phyloP scores from a whole-genome alignment of 2,329 filamentous ascomycete species.

The Rutstroemia sydowiana region DNA sequence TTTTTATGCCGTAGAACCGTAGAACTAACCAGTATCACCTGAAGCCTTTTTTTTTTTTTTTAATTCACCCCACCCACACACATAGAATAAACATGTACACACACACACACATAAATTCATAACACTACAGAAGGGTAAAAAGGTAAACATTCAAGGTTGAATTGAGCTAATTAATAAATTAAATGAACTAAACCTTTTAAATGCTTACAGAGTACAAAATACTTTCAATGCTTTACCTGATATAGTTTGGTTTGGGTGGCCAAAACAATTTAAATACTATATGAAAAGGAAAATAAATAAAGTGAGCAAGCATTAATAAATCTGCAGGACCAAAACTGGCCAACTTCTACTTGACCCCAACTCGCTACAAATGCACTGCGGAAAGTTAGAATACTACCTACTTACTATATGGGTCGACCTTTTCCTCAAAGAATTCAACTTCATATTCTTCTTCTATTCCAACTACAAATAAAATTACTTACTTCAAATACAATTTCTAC shows the following conservation, averaged over 20 bases:
- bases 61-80: no score
- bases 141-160: not conserved
- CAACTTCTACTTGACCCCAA: slow-evolving; percentile 10
- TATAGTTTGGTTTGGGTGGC: not conserved
- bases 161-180: not conserved
- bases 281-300: no score
- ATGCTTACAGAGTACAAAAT: no score
- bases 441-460: not conserved
- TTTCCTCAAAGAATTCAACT: slow-evolving; percentile 5
- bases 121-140: not conserved
- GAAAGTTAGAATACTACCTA: no score
- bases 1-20: not conserved
- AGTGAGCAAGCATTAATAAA: slow-evolving; percentile 2
- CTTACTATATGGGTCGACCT: slow-evolving; percentile 21
- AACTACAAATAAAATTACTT: no score
- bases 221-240: not conserved
- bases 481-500: no score
- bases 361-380: slow-evolving; percentile 3
- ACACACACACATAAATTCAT: not conserved
- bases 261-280: not conserved
- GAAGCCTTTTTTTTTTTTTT: not conserved
- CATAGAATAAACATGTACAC: not conserved
- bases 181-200: no score
- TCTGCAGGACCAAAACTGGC: slow-evolving; percentile 17
- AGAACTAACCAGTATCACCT: not conserved